phyloP scores from a whole-genome alignment of 2,329 filamentous ascomycete species.

The Ophiocordyceps camponoti-floridani region DNA sequence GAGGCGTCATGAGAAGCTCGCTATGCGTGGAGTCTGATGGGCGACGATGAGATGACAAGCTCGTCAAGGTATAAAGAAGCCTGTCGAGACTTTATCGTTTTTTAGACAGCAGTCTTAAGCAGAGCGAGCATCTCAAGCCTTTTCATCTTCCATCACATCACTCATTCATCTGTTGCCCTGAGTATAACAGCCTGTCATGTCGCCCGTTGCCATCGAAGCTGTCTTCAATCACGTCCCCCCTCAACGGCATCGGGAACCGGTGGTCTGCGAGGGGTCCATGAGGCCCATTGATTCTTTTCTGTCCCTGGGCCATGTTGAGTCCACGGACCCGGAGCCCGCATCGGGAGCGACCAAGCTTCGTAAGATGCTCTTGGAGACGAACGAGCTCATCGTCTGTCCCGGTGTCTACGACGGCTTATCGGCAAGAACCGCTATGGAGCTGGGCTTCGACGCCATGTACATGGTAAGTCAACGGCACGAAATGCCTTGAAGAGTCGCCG shows the following conservation, averaged over 20 bases:
- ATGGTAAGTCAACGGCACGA: neutral
- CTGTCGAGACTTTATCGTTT: neutral
- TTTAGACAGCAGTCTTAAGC: neutral
- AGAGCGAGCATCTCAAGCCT: neutral
- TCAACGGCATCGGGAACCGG: neutral
- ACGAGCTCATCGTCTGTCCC: neutral
- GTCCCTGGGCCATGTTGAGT: neutral
- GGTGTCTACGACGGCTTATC: neutral
- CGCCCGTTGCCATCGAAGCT: neutral
- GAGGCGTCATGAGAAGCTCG: neutral
- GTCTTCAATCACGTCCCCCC: neutral
- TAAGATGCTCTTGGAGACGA: neutral
- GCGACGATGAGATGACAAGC: neutral
- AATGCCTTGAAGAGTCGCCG: neutral
- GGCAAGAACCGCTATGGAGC: neutral
- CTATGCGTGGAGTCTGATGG: neutral
- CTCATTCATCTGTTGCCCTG: neutral
- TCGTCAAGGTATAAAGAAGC: neutral
- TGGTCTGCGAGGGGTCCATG: neutral
- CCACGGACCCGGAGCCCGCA: neutral
- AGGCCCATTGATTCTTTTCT: neutral
- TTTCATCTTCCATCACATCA: neutral
- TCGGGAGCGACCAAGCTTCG: neutral
- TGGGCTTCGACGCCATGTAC: neutral
- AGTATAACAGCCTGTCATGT: neutral